Evolutionary conservation across 441 rosid genomes (phyloP).

Genomic region (Corymbia citriodora): DNA sequence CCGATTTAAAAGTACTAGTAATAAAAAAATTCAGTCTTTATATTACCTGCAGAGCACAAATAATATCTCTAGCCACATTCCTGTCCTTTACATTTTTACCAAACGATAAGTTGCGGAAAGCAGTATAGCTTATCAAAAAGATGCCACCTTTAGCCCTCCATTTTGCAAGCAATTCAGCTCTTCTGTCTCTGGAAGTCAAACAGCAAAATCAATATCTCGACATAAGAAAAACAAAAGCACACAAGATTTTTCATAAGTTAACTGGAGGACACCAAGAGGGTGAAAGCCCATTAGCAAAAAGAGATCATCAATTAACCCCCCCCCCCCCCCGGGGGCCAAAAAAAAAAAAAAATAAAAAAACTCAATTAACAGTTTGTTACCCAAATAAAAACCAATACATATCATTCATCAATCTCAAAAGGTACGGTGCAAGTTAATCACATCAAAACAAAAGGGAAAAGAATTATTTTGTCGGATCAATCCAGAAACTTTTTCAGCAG

Average conservation of each 20-base stretch:
- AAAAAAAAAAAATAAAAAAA: not conserved
- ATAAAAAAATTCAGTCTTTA: not conserved
- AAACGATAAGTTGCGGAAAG: slow-evolving; percentile 88
- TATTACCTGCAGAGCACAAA: slow-evolving; percentile 82
- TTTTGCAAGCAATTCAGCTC: slow-evolving; percentile 74
- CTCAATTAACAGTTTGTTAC: not conserved
- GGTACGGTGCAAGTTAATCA: not conserved
- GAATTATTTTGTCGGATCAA: not conserved
- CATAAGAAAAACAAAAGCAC: not conserved
- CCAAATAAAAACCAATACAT: not conserved
- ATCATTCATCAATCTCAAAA: not conserved
- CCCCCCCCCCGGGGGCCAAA: too few relatives aligned
- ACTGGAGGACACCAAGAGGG: not conserved
- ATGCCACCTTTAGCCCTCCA: slow-evolving; percentile 98
- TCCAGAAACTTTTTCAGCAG: not conserved
- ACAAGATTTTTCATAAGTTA: not conserved
- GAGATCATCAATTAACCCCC: not conserved
- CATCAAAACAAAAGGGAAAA: not conserved
- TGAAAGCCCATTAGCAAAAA: not conserved
- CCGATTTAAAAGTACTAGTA: not conserved
- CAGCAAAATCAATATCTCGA: not conserved
- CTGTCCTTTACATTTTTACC: slow-evolving; percentile 88
- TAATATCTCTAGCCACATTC: slow-evolving; percentile 62
- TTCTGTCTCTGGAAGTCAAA: slow-evolving; percentile 37
- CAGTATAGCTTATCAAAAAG: slow-evolving; percentile 83